These are phyloP conservation scores for Apiotrichum montevideense DNA, from an alignment of 1,284 basidiomycete species.

Conservation along the genomic window DNA sequence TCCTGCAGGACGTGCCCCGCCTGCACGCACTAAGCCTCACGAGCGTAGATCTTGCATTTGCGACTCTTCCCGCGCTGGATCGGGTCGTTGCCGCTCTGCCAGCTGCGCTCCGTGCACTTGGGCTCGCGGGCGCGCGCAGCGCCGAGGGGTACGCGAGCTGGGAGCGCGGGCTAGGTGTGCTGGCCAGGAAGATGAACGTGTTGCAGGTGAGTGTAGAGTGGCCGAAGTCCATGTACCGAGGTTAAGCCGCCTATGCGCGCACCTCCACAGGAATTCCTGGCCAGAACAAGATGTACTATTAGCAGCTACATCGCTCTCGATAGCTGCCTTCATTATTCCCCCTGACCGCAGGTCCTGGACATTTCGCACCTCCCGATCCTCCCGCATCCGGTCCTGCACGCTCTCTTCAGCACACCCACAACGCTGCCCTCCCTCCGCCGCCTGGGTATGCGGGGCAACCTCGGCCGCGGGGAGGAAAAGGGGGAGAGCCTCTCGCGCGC, in stretches of 20 bases:
- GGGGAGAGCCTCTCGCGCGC: not conserved
- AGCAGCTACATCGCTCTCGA: too few species aligned
- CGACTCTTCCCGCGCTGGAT: constrained; percentile 20
- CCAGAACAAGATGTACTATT: too few species aligned
- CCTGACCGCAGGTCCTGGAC: constrained; percentile 24
- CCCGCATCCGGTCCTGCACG: not conserved
- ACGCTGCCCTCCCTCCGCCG: constrained; percentile 20
- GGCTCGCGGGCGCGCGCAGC: constrained; percentile 21
- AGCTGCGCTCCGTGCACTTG: constrained; percentile 21
- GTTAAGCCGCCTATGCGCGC: not conserved
- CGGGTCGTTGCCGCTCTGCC: constrained; percentile 24
- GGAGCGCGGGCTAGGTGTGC: constrained; percentile 13
- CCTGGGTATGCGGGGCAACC: constrained; percentile 19
- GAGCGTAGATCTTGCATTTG: constrained; percentile 33
- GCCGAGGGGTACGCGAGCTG: constrained; percentile 11
- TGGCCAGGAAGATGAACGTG: constrained; percentile 31
- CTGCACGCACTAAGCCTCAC: constrained; percentile 9
- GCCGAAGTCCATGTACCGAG: not conserved
- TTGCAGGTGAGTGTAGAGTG: constrained; percentile 21
- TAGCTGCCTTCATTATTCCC: too few species aligned
- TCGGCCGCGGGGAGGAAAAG: not conserved
- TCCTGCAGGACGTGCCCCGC: constrained; percentile 22
- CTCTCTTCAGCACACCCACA: not conserved
- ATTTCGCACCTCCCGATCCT: constrained; percentile 20
- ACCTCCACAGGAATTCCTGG: too few species aligned